Percentiles rank a stretch among this genome's conserved stretches.
Conservation (phyloP, 2,329 filamentous ascomycete species). For the Periglandula ipomoeae region DNA sequence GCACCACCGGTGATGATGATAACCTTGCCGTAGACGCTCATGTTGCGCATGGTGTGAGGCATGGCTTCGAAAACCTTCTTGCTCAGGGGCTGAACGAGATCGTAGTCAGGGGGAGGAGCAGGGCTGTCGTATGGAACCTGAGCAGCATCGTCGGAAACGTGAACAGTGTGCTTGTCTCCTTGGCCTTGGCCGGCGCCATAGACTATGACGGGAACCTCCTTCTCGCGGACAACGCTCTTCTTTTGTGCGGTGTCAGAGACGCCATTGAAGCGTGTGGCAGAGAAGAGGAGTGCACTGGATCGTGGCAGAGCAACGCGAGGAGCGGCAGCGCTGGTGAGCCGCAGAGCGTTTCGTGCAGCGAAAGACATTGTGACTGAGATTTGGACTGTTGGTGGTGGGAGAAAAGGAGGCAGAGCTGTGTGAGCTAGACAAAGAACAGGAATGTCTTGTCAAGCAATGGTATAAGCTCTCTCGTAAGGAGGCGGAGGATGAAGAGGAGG, state of each 20-base stretch:
- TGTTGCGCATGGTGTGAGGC: conserved; percentile 58
- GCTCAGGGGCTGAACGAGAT: conserved; percentile 41
- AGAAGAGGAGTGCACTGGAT: conserved; percentile 23
- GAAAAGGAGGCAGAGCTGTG: not conserved
- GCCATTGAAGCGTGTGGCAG: conserved; percentile 19
- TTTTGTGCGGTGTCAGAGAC: conserved; percentile 33
- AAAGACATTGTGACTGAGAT: conserved; percentile 23
- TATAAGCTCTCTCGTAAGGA: not conserved
- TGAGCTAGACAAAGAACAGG: not conserved
- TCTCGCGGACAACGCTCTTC: conserved; percentile 46
- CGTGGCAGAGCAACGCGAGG: conserved; percentile 16
- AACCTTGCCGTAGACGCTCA: conserved; percentile 61
- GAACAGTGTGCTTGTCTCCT: conserved; percentile 48
- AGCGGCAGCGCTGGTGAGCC: conserved; percentile 22
- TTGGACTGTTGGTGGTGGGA: not conserved
- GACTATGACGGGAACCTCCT: conserved; percentile 47
- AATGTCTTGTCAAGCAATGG: not conserved
- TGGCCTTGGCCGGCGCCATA: conserved; percentile 38
- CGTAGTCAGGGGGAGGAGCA: conserved; percentile 31
- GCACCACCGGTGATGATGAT: conserved; percentile 68
- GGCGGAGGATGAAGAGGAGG: not conserved
- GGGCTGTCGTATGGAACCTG: conserved; percentile 33
- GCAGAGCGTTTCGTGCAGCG: conserved; percentile 25
- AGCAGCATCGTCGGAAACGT: conserved; percentile 34
- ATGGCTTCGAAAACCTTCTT: conserved; percentile 45